Evolutionary conservation across 306 rosid genomes (phyloP).

Genomic region (Canavalia gladiata): DNA sequence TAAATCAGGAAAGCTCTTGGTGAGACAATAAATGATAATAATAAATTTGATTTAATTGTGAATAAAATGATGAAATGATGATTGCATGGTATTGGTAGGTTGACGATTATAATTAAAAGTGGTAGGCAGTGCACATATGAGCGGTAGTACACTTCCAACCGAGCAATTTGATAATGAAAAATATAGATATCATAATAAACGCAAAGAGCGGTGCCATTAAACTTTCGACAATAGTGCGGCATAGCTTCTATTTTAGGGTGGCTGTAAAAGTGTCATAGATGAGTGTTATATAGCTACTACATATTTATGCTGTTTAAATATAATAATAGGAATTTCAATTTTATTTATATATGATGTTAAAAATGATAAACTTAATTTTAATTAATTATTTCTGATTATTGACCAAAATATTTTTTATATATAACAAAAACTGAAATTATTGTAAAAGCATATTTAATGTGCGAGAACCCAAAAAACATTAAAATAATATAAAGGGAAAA

Average conservation of each 20-base stretch:
- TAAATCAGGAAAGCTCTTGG: neutral
- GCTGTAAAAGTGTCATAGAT: neutral
- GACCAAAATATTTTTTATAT: too few relatives aligned
- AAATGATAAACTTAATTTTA: too few relatives aligned
- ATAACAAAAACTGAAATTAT: too few relatives aligned
- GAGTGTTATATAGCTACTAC: too few relatives aligned
- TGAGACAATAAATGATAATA: neutral
- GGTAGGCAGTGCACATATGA: neutral
- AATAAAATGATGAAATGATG: conserved; percentile 37
- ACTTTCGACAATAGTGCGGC: conserved; percentile 16
- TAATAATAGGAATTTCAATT: too few relatives aligned
- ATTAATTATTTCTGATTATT: too few relatives aligned
- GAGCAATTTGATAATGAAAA: neutral
- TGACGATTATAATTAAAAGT: neutral
- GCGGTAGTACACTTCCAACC: neutral
- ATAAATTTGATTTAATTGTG: neutral
- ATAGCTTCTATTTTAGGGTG: conserved; percentile 40
- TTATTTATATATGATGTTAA: too few relatives aligned
- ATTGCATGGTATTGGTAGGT: neutral
- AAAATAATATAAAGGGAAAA: too few relatives aligned
- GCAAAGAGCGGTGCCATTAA: conserved; percentile 32
- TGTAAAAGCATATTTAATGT: too few relatives aligned
- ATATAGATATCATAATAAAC: neutral
- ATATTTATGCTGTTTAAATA: too few relatives aligned
- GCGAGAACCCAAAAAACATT: too few relatives aligned